These are phyloP conservation scores for Pseudogymnoascus sp. DNA, from an alignment of 2,329 filamentous ascomycete species.

Conservation along the genomic window DNA sequence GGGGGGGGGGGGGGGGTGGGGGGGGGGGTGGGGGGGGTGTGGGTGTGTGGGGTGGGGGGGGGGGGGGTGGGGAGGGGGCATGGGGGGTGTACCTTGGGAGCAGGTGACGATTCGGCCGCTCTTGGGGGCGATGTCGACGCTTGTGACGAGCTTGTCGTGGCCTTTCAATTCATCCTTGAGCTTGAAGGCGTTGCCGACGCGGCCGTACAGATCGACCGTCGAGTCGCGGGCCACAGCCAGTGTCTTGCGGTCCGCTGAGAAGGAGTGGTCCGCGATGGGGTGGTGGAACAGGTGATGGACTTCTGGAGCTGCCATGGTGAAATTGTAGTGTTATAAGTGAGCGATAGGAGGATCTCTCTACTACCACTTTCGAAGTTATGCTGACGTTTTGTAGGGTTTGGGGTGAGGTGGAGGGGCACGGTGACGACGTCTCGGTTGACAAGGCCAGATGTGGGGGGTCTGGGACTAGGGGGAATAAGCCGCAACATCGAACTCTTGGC, in stretches of 20 bases:
- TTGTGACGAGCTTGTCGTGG: slow-evolving; percentile 93
- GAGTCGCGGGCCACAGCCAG: slow-evolving; percentile 88
- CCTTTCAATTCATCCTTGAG: slow-evolving; percentile 89
- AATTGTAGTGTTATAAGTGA: slow-evolving; percentile 18
- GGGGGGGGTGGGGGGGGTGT: slow-evolving; percentile 10
- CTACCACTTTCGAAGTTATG: slow-evolving; percentile 53
- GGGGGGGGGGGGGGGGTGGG: slow-evolving; percentile 3
- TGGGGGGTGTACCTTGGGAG: slow-evolving; percentile 65
- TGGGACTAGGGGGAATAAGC: not conserved
- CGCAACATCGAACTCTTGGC: slow-evolving; percentile 10
- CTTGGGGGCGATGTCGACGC: slow-evolving; percentile 87
- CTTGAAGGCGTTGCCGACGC: slow-evolving; percentile 64
- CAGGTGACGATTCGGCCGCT: slow-evolving; percentile 94
- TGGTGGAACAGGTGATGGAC: slow-evolving; percentile 95
- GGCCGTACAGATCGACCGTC: slow-evolving; percentile 78
- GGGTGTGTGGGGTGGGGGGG: slow-evolving; percentile 10
- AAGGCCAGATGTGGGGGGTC: not conserved
- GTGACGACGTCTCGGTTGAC: slow-evolving; percentile 8
- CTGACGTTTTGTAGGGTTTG: slow-evolving; percentile 11
- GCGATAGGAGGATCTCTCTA: slow-evolving; percentile 97
- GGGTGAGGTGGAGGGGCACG: slow-evolving; percentile 7
- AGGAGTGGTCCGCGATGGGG: slow-evolving; percentile 95
- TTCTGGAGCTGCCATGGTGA: slow-evolving; percentile 73
- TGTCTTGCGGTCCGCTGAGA: slow-evolving; percentile 82
- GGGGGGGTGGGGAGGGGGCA: slow-evolving; percentile 1